Evolutionary conservation across 2,329 filamentous ascomycete genomes (phyloP).

Genomic region (Davidsoniella eucalypti): DNA sequence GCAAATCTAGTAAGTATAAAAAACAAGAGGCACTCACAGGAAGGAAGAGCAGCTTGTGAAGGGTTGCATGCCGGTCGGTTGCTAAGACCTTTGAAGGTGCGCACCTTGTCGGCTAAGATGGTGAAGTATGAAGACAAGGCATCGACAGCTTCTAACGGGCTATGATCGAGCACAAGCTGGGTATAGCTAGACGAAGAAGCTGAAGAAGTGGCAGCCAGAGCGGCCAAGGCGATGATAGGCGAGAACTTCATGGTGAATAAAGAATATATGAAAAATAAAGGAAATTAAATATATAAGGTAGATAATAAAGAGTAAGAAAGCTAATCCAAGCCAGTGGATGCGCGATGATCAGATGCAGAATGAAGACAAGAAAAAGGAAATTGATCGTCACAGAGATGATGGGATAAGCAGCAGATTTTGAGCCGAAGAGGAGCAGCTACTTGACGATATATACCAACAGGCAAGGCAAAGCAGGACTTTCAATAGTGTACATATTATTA

Average conservation of each 20-base stretch:
- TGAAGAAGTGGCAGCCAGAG: slow-evolving; percentile 23
- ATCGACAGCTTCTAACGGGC: slow-evolving; percentile 24
- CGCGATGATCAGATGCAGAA: too few relatives aligned
- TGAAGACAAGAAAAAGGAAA: too few relatives aligned
- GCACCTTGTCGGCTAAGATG: slow-evolving; percentile 37
- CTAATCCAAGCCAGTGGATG: too few relatives aligned
- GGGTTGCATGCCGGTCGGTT: slow-evolving; percentile 35
- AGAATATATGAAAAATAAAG: background rate
- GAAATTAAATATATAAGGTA: background rate
- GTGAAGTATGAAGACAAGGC: slow-evolving; percentile 46
- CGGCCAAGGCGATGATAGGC: slow-evolving; percentile 23
- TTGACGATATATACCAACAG: too few relatives aligned
- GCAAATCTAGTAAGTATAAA: background rate
- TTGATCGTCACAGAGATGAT: too few relatives aligned
- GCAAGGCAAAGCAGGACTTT: background rate
- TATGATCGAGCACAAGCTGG: slow-evolving; percentile 22
- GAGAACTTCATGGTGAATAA: slow-evolving; percentile 17
- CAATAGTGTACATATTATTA: background rate
- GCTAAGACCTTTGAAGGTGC: slow-evolving; percentile 27
- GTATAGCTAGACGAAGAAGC: slow-evolving; percentile 32
- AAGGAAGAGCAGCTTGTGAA: slow-evolving; percentile 33
- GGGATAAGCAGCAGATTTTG: too few relatives aligned
- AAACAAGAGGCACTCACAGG: slow-evolving; percentile 22
- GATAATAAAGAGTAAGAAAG: background rate
- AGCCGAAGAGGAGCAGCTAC: too few relatives aligned